Percentiles rank a stretch among this genome's conserved stretches.
phyloP scores from a whole-genome alignment of 331 rosid species.

The Erythrophleum ivorense region DNA sequence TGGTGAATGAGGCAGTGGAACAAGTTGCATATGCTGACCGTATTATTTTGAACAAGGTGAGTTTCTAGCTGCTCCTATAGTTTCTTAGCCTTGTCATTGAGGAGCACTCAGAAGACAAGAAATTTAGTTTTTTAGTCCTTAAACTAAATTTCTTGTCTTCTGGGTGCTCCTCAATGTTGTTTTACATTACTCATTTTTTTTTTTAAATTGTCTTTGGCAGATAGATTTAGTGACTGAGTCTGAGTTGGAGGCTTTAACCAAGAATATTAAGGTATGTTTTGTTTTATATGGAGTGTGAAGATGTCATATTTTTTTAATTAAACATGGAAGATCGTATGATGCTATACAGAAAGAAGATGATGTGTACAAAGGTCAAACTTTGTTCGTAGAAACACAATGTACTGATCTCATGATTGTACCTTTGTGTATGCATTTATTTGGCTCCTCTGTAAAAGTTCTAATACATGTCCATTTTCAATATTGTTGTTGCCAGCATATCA shows the following conservation, averaged over 20 bases:
- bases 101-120: no score
- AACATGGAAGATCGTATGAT: slow-evolving; percentile 5
- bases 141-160: neutral
- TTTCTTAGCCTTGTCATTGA: neutral
- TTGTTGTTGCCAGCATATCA: slow-evolving; percentile 69
- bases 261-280: slow-evolving; percentile 70
- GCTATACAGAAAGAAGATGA: neutral
- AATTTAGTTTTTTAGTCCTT: no score
- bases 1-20: slow-evolving; percentile 91
- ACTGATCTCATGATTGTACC: neutral
- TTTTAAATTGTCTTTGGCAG: slow-evolving; percentile 56
- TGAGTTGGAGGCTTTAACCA: slow-evolving; percentile 66
- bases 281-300: slow-evolving; percentile 13
- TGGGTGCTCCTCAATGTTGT: neutral
- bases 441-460: slow-evolving; percentile 23
- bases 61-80: slow-evolving; percentile 21
- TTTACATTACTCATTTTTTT: neutral
- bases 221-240: slow-evolving; percentile 73
- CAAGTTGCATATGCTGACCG: slow-evolving; percentile 96
- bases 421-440: slow-evolving; percentile 27
- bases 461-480: slow-evolving; percentile 11
- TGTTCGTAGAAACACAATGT: slow-evolving; percentile 28
- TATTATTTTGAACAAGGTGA: slow-evolving; percentile 83
- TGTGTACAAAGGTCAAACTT: neutral
- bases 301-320: neutral